Conservation (phyloP, 306 rosid species). For the Ammopiptanthus mongolicus region DNA sequence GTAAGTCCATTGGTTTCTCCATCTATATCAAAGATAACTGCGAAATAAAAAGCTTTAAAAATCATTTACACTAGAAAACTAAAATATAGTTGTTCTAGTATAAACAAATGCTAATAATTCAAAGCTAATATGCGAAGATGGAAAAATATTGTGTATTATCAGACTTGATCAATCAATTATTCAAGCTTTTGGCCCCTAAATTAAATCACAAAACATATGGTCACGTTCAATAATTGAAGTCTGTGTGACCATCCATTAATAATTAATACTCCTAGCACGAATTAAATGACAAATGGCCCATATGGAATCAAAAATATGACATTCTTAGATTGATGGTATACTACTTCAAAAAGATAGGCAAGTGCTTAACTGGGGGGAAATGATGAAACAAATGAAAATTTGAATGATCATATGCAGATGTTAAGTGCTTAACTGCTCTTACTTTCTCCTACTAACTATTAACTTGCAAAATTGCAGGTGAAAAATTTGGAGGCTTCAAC, state of each 20-base stretch:
- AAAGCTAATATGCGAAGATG: not conserved
- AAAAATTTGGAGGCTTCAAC: constrained; percentile 55
- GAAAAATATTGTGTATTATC: not conserved
- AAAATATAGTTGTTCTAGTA: not conserved
- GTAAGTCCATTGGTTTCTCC: too few species aligned
- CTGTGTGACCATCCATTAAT: not conserved
- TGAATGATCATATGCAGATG: too few species aligned
- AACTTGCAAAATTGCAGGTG: constrained; percentile 55
- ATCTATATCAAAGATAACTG: too few species aligned
- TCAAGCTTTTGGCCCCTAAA: not conserved
- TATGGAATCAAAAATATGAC: not conserved
- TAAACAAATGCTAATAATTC: not conserved
- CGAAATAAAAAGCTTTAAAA: too few species aligned
- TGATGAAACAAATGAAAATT: not conserved
- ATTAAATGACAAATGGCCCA: not conserved
- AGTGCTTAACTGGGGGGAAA: not conserved
- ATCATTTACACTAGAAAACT: not conserved
- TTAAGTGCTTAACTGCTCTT: too few species aligned
- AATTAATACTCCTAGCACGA: not conserved
- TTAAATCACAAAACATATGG: not conserved
- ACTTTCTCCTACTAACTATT: not conserved
- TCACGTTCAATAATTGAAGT: constrained; percentile 1
- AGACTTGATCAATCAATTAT: not conserved
- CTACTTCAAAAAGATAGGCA: not conserved
- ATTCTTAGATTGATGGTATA: not conserved